A percentile compares a stretch with the other conserved stretches of the same genome.
Evolutionary conservation across 2,329 filamentous ascomycete species (phyloP).

Genomic region (Raffaelea albimanens): DNA sequence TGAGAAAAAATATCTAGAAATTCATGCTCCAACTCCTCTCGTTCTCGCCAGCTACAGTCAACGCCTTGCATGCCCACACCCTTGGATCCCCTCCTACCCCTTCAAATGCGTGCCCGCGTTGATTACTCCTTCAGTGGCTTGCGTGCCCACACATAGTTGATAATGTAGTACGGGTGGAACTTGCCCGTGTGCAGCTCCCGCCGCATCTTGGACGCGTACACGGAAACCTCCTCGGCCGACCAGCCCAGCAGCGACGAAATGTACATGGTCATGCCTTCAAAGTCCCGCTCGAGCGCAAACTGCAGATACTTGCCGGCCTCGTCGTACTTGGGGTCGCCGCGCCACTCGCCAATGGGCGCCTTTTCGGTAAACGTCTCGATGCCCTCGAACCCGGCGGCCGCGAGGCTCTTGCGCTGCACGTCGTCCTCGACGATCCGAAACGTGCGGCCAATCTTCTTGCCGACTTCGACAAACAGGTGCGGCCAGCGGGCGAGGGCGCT

Average conservation of each 20-base stretch:
- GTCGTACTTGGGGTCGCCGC: not conserved
- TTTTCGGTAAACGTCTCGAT: not conserved
- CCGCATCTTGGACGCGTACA: not conserved
- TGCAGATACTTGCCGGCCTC: not conserved
- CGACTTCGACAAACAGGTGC: not conserved
- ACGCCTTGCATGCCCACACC: no score
- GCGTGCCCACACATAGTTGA: not conserved
- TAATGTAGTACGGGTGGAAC: not conserved
- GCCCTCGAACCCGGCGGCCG: not conserved
- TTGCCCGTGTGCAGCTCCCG: not conserved
- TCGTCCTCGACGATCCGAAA: not conserved
- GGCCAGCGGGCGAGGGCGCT: not conserved
- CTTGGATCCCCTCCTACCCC: no score
- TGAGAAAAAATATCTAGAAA: no score
- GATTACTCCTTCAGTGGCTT: not conserved
- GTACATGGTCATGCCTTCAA: not conserved
- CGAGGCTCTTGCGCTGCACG: not conserved
- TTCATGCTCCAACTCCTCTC: no score
- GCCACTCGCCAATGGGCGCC: not conserved
- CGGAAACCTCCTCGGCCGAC: not conserved
- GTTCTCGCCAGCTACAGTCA: no score
- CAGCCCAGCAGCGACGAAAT: not conserved
- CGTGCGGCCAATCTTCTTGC: not conserved
- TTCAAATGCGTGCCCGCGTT: no score
- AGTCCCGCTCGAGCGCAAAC: not conserved